Percentiles rank a stretch among this genome's conserved stretches.
phyloP scores from a whole-genome alignment of 257 asterid species.

The Solanum virginianum region DNA sequence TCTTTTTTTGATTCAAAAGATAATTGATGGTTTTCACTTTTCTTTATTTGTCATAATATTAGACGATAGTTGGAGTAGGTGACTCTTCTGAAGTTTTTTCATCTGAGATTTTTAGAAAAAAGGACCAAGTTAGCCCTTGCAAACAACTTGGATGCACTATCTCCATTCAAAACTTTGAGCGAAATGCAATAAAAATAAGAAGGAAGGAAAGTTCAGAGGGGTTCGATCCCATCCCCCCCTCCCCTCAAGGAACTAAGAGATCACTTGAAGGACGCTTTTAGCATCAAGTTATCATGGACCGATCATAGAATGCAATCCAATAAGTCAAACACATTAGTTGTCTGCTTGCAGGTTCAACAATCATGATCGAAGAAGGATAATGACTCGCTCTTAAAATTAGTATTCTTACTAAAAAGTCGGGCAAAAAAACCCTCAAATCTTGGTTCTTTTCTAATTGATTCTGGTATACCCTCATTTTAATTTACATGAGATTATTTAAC shows the following conservation, averaged over 20 bases:
- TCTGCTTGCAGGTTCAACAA: neutral
- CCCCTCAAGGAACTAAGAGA: neutral
- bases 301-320: neutral
- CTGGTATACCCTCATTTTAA: neutral
- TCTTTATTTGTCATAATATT: neutral
- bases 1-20: neutral
- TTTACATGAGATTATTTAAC: neutral
- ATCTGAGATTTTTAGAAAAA: neutral
- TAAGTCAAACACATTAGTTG: neutral
- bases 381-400: neutral
- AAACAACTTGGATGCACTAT: neutral
- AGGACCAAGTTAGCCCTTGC: neutral
- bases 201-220: neutral
- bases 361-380: neutral
- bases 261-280: neutral
- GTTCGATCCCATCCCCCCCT: neutral
- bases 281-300: neutral
- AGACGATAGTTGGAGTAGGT: neutral
- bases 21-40: rapidly evolving
- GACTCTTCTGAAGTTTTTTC: neutral
- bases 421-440: neutral
- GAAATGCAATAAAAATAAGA: neutral
- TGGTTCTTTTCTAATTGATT: neutral
- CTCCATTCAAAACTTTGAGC: neutral
- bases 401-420: neutral